Evolutionary conservation across 495 filamentous ascomycete genomes (phyloP), one percentile per base, ranked within the genome.

Genomic region (Penicillium riverlandense): DNA sequence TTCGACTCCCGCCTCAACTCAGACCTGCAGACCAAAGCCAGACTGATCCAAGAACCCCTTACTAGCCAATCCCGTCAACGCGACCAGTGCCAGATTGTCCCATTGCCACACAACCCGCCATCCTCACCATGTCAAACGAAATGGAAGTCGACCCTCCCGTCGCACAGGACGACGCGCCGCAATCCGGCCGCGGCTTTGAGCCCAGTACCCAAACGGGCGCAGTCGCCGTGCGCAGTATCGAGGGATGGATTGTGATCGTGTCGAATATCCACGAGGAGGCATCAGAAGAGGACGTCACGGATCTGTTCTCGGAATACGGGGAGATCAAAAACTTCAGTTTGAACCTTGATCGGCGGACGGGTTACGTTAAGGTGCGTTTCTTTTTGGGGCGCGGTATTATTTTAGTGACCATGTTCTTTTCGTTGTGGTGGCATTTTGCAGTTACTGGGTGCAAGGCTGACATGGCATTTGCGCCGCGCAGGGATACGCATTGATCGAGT

Each of bases 241-340:
- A 99, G 64, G 94, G 94, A 52, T 99, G 94, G 94, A 97, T 99
- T 66, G 76, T 99, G 50, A 84, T 96, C 45, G 90, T 84, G 47
- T 95, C 90, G 13, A 96, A 97, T 63, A 88, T 97, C 34, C 92
- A 99, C 65, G 94, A 97, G 62, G 94, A 99, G 67, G 88, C 94
- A 12, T 88, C 83, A 55, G 94, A 99, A 70, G 94, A 99, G 67
- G 89, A 95, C 49, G 66, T 99, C 28, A 89, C 85, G 42, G 94
- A 99, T 60, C 75, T 86, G 53, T 99, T 99, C 66, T 88, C 85
- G 40, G 94, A 99, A 55, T 95, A 82, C 60, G 94, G 94, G 47
- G 89, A 96, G 67, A 95, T 99, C 59, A 94, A 96, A 80, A 97
- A 97, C 61, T 69, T 97, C 62, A 90, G 92, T 54, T 64, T 99